Conservation (phyloP, 129 eudicot species). For the Chrysanthemum makinoi region DNA sequence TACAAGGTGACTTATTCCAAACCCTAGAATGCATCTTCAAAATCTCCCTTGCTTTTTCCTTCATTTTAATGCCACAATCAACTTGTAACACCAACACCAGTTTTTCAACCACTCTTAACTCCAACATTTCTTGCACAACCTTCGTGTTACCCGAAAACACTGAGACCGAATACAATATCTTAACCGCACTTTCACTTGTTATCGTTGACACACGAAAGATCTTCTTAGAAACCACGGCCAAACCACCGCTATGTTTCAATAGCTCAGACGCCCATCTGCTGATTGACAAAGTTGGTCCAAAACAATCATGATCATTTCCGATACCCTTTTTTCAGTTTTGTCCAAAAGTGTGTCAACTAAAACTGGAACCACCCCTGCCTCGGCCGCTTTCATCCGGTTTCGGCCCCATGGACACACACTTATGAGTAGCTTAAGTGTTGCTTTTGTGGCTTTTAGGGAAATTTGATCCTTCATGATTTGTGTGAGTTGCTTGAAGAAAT, state of each 20-base stretch:
- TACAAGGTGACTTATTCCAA: slow-evolving; percentile 65
- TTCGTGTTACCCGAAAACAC: slow-evolving; percentile 39
- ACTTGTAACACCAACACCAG: slow-evolving; percentile 54
- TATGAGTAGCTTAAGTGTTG: slow-evolving; percentile 45
- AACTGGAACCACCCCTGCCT: slow-evolving; percentile 44
- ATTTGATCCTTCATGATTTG: slow-evolving; percentile 46
- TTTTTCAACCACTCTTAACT: slow-evolving; percentile 59
- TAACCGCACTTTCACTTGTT: slow-evolving; percentile 58
- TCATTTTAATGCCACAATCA: slow-evolving; percentile 55
- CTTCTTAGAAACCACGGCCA: slow-evolving; percentile 76
- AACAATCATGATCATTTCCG: slow-evolving; percentile 49
- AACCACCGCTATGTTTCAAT: slow-evolving; percentile 57
- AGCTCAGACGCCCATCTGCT: slow-evolving; percentile 69
- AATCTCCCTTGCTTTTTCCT: slow-evolving; percentile 63
- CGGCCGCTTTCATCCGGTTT: slow-evolving; percentile 49
- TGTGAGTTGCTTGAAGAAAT: slow-evolving; percentile 39
- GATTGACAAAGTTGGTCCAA: slow-evolving; percentile 53
- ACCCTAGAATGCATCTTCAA: slow-evolving; percentile 50
- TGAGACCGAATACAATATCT: slow-evolving; percentile 44
- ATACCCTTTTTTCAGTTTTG: slow-evolving; percentile 33
- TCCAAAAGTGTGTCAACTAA: slow-evolving; percentile 49
- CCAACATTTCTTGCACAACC: slow-evolving; percentile 62
- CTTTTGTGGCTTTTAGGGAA: slow-evolving; percentile 48
- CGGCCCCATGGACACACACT: slow-evolving; percentile 53
- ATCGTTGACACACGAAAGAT: slow-evolving; percentile 51